These are phyloP conservation scores for Xanthoconium purpureum DNA, from an alignment of 768 basidiomycete species.

Conservation along the genomic window DNA sequence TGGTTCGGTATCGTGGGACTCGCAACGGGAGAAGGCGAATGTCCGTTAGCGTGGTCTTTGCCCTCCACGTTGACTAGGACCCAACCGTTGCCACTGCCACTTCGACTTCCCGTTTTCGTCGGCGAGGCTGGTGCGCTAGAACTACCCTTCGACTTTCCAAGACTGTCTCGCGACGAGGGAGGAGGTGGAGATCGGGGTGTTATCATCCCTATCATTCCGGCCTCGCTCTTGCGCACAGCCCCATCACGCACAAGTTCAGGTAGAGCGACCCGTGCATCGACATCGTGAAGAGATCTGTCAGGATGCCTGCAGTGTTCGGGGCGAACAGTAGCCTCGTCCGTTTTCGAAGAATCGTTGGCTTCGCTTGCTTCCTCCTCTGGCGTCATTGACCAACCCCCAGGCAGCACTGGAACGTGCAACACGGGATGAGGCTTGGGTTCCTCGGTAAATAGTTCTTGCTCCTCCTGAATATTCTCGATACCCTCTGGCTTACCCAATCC, in stretches of 20 bases:
- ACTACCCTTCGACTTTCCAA: constrained; percentile 20
- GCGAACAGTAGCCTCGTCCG: constrained; percentile 26
- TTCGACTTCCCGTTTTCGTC: constrained; percentile 32
- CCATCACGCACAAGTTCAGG: constrained; percentile 50
- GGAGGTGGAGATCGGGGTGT: constrained; percentile 30
- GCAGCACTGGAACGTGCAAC: constrained; percentile 39
- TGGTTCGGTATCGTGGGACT: constrained; percentile 30
- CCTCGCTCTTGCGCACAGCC: constrained; percentile 58
- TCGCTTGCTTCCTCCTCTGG: constrained; percentile 50
- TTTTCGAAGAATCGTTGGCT: constrained; percentile 22
- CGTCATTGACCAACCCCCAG: constrained; percentile 54
- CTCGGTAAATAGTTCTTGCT: constrained; percentile 29
- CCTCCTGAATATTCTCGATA: constrained; percentile 37
- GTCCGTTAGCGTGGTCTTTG: constrained; percentile 30
- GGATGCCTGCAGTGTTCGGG: constrained; percentile 27
- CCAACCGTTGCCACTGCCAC: constrained; percentile 55
- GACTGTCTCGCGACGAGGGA: constrained; percentile 25
- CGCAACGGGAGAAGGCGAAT: constrained; percentile 20
- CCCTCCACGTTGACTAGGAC: constrained; percentile 63
- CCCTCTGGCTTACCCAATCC: constrained; percentile 42
- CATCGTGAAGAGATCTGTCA: constrained; percentile 45
- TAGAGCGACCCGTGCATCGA: constrained; percentile 47
- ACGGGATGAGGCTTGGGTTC: constrained; percentile 21
- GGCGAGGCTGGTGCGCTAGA: constrained; percentile 31
- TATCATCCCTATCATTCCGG: constrained; percentile 54